Conservation (phyloP, 2,329 filamentous ascomycete species). For the Paracamarosporium sp. region DNA sequence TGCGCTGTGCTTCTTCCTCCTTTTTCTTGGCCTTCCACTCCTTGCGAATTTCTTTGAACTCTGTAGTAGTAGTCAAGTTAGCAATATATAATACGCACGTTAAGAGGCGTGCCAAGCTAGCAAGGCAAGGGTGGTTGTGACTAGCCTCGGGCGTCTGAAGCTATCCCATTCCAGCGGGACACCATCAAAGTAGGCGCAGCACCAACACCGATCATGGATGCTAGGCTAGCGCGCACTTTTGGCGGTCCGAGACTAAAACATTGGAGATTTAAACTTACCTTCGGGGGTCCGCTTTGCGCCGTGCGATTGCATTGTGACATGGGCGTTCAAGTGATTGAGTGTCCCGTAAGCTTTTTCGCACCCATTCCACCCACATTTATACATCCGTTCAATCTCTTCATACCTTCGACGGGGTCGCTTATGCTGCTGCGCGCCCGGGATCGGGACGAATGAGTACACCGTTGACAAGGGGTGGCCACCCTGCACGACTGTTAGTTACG, state of each 20-base stretch:
- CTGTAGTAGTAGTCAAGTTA: slow-evolving; percentile 59
- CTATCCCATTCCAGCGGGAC: slow-evolving; percentile 57
- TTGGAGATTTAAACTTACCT: slow-evolving; percentile 67
- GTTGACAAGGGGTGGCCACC: slow-evolving; percentile 66
- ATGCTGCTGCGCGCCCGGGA: slow-evolving; percentile 95
- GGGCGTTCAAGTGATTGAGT: slow-evolving; percentile 94
- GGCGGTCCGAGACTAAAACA: slow-evolving; percentile 12
- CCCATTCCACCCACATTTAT: slow-evolving; percentile 98
- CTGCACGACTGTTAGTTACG: slow-evolving; percentile 30
- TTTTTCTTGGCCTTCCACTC: slow-evolving; percentile 99
- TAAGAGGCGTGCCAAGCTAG: slow-evolving; percentile 42
- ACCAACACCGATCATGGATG: slow-evolving; percentile 49
- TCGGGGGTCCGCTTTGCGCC: slow-evolving; percentile 94
- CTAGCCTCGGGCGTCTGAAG: slow-evolving; percentile 56
- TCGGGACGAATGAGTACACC: slow-evolving; percentile 98
- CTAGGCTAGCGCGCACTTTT: slow-evolving; percentile 40
- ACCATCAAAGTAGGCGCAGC: slow-evolving; percentile 57
- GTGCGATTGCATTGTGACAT: slow-evolving; percentile 98
- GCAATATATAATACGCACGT: slow-evolving; percentile 34
- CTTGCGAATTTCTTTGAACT: slow-evolving; percentile 99
- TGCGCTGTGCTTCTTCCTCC: slow-evolving; percentile 91
- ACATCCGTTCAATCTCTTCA: slow-evolving; percentile 99
- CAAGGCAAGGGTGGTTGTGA: slow-evolving; percentile 44
- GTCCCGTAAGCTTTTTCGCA: slow-evolving; percentile 99
- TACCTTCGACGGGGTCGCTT: slow-evolving; percentile 93